A percentile compares a stretch with the other conserved stretches of the same genome.
Evolutionary conservation across 441 rosid species (phyloP).

Genomic region (Rhodomyrtus psidioides): DNA sequence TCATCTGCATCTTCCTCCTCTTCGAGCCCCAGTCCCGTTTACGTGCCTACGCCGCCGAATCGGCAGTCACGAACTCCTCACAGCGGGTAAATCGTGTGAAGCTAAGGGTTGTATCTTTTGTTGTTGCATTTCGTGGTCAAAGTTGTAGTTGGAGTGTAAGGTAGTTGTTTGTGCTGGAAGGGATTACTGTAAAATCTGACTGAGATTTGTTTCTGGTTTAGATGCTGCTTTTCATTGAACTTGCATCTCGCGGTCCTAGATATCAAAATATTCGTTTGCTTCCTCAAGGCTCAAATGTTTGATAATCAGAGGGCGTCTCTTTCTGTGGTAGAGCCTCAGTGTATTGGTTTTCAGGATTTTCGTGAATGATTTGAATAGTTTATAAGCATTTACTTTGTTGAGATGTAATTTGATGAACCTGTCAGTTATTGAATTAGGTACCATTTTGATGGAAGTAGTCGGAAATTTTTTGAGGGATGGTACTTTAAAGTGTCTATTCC

Average conservation of each 20-base stretch:
- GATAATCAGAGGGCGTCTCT: neutral
- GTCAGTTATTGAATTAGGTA: conserved; percentile 30
- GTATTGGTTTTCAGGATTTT: neutral
- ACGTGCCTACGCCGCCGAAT: conserved; percentile 57
- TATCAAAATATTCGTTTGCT: neutral
- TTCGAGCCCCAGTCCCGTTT: conserved; percentile 49
- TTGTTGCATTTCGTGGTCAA: neutral
- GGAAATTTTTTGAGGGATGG: conserved; percentile 93
- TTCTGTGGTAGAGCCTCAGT: neutral
- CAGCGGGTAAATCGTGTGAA: conserved; percentile 55
- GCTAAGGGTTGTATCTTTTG: neutral
- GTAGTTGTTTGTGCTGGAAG: neutral
- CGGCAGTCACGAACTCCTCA: conserved; percentile 91
- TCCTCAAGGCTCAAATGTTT: neutral
- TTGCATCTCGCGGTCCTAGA: neutral
- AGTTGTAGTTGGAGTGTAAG: neutral
- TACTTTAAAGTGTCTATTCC: conserved; percentile 90
- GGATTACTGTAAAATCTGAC: neutral
- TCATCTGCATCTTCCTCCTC: neutral
- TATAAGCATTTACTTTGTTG: neutral
- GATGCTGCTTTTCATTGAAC: neutral
- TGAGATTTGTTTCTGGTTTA: neutral
- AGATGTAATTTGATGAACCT: neutral
- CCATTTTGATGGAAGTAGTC: conserved; percentile 77
- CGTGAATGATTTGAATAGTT: too few species aligned